Percentiles rank a stretch among this genome's conserved stretches.
phyloP scores from a whole-genome alignment of 129 eudicot genomes.

The Oenanthe sinensis region DNA sequence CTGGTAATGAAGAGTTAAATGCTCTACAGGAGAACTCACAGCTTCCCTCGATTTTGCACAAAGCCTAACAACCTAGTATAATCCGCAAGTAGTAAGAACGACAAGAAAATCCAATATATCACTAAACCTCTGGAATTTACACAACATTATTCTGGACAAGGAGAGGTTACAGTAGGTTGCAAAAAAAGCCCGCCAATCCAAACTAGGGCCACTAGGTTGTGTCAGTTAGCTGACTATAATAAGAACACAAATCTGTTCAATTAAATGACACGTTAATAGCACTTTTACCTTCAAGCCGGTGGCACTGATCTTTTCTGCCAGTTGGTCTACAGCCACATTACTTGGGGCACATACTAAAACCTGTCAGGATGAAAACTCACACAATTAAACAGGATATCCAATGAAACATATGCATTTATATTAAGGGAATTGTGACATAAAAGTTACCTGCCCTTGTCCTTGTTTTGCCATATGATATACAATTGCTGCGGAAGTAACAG shows the following conservation, averaged over 20 bases:
- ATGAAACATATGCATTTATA: background rate
- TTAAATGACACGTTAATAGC: background rate
- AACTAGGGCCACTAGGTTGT: background rate
- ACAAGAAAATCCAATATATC: background rate
- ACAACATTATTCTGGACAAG: background rate
- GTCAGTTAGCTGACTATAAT: background rate
- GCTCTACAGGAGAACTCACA: conserved; percentile 96
- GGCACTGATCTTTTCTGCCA: conserved; percentile 92
- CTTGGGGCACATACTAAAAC: conserved; percentile 98
- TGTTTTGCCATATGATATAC: conserved; percentile 98
- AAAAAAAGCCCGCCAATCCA: background rate
- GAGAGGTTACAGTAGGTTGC: background rate
- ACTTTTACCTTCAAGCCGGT: conserved; percentile 34
- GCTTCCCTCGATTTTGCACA: conserved; percentile 99
- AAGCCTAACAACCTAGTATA: conserved; percentile 70
- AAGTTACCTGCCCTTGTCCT: conserved; percentile 95
- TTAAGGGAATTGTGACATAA: background rate
- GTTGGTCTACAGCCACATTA: conserved; percentile 93
- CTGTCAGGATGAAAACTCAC: conserved; percentile 23
- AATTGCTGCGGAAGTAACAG: conserved; percentile 93
- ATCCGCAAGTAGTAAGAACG: background rate
- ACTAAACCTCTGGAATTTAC: background rate
- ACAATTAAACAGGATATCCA: background rate
- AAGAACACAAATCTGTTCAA: background rate
- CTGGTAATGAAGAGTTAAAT: conserved; percentile 93